phyloP scores from a whole-genome alignment of 805 yeast species.

The Metschnikowia matae region DNA sequence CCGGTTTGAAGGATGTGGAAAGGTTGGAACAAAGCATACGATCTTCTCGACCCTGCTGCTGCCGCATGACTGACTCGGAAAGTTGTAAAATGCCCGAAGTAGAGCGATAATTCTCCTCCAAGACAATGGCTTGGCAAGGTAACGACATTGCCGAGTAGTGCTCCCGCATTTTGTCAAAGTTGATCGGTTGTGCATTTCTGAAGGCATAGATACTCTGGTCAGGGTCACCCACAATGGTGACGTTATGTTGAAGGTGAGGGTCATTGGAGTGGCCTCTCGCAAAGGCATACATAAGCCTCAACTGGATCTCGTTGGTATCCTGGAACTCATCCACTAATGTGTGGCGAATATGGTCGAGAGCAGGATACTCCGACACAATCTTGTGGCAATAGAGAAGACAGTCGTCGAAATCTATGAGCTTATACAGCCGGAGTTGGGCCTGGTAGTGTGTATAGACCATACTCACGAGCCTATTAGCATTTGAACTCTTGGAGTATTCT shows the following conservation, averaged over 20 bases:
- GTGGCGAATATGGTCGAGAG: conserved; percentile 52
- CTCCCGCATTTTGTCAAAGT: conserved; percentile 54
- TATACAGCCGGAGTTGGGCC: conserved; percentile 35
- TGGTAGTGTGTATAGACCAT: conserved; percentile 53
- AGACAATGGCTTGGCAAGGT: conserved; percentile 31
- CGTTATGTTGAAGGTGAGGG: conserved; percentile 38
- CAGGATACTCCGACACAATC: conserved; percentile 45
- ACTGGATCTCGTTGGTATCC: conserved; percentile 79
- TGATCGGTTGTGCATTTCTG: conserved; percentile 69
- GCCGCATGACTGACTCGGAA: conserved; percentile 63
- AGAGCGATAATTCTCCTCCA: conserved; percentile 79
- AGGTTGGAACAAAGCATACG: conserved; percentile 48
- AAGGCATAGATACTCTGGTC: conserved; percentile 93
- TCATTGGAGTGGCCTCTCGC: conserved; percentile 34
- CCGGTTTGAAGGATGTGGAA: conserved; percentile 43
- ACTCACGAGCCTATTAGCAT: conserved; percentile 17
- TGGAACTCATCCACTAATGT: conserved; percentile 93
- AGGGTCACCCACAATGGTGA: conserved; percentile 94
- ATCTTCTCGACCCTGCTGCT: conserved; percentile 46
- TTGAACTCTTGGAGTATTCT: conserved; percentile 25
- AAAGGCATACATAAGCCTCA: conserved; percentile 56
- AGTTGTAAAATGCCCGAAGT: conserved; percentile 59
- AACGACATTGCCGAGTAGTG: conserved; percentile 26
- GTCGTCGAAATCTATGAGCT: conserved; percentile 79
- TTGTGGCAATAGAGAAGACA: conserved; percentile 54